A percentile compares a stretch with the other conserved stretches of the same genome.
Evolutionary conservation across 441 rosid species (phyloP).

Genomic region (Gossypium lobatum): DNA sequence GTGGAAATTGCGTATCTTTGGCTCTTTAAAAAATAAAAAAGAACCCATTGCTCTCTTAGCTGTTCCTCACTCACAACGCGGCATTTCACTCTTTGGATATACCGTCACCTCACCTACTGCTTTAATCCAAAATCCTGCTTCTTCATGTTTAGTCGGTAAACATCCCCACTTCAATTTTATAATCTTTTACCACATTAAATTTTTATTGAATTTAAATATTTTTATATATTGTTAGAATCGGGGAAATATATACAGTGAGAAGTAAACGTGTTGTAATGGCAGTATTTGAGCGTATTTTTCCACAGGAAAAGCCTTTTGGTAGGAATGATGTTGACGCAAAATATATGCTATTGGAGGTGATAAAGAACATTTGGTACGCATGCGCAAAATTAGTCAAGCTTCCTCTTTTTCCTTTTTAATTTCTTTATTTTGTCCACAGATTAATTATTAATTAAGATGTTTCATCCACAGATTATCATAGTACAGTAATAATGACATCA

Average conservation of each 20-base stretch:
- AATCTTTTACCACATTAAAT: too few species aligned
- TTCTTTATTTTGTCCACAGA: neutral
- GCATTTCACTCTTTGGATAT: too few species aligned
- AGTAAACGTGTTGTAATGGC: neutral
- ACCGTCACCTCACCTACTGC: too few species aligned
- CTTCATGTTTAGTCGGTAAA: too few species aligned
- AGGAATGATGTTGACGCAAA: neutral
- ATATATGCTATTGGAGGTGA: neutral
- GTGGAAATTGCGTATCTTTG: neutral
- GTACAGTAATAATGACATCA: neutral
- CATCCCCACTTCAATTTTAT: too few species aligned
- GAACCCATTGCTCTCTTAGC: neutral
- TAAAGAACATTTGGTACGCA: neutral
- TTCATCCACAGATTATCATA: neutral
- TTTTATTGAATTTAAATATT: too few species aligned
- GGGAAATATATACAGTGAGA: neutral
- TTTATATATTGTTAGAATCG: too few species aligned
- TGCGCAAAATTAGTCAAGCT: neutral
- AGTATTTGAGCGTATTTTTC: neutral
- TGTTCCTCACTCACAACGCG: too few species aligned
- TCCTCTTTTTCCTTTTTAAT: too few species aligned
- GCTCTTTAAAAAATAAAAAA: too few species aligned
- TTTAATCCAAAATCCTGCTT: too few species aligned
- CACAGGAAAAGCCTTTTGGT: neutral
- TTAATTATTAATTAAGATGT: neutral